A percentile compares a stretch with the other conserved stretches of the same genome.
Evolutionary conservation across 1,139 yeast genomes (phyloP).

Genomic region (Suhomyces chickasaworum): DNA sequence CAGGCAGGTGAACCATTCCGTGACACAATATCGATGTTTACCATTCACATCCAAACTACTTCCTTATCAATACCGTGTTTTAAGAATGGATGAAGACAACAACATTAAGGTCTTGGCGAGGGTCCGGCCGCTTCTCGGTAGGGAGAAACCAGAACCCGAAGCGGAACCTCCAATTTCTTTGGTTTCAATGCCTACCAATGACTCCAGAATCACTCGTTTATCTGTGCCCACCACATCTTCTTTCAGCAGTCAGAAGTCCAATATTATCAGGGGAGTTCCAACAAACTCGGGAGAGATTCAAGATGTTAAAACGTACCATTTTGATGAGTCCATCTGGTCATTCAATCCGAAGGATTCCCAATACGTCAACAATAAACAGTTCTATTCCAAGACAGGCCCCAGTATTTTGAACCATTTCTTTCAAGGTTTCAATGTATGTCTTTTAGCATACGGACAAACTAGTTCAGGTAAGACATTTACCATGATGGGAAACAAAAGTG

Average conservation of each 20-base stretch:
- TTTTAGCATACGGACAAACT: slow-evolving; percentile 79
- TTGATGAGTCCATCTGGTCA: slow-evolving; percentile 66
- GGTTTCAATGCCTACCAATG: slow-evolving; percentile 35
- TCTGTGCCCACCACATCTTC: slow-evolving; percentile 26
- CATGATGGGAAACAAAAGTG: slow-evolving; percentile 61
- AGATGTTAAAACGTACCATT: slow-evolving; percentile 41
- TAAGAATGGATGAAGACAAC: slow-evolving; percentile 15
- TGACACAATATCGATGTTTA: slow-evolving; percentile 3
- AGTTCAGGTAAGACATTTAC: slow-evolving; percentile 74
- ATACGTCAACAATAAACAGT: slow-evolving; percentile 50
- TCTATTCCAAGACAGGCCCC: slow-evolving; percentile 57
- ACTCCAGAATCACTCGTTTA: slow-evolving; percentile 24
- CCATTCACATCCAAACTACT: too few species aligned
- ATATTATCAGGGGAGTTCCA: slow-evolving; percentile 6
- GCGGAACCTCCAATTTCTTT: slow-evolving; percentile 20
- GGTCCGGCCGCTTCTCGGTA: slow-evolving; percentile 44
- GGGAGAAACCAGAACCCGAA: slow-evolving; percentile 29
- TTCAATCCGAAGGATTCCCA: slow-evolving; percentile 34
- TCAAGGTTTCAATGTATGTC: slow-evolving; percentile 72
- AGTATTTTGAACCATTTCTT: slow-evolving; percentile 64
- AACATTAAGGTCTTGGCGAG: slow-evolving; percentile 49
- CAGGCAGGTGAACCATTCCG: neutral
- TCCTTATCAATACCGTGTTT: neutral
- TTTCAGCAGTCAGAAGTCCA: slow-evolving; percentile 11
- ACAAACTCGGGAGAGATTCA: slow-evolving; percentile 16